phyloP scores from a whole-genome alignment of 176 grass and related monocot genomes.

The Oryza brachyantha region DNA sequence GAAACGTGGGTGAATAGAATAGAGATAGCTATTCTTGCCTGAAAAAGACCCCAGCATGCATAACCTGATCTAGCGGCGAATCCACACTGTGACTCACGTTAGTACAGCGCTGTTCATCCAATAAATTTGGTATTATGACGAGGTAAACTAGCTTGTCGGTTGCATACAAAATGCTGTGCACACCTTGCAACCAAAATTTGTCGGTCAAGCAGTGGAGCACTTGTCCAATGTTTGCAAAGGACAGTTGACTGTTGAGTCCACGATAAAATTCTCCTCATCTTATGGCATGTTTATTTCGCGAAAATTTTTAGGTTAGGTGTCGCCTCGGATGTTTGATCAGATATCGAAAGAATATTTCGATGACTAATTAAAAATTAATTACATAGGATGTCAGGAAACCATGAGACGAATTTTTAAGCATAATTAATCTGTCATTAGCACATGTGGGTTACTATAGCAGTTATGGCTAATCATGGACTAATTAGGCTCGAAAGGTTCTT shows the following conservation, averaged over 20 bases:
- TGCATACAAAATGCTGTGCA: background rate
- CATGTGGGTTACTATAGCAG: too few relatives aligned
- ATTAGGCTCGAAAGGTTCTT: too few relatives aligned
- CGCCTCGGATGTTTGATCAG: too few relatives aligned
- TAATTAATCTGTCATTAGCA: too few relatives aligned
- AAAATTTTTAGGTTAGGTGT: too few relatives aligned
- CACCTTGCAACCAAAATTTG: background rate
- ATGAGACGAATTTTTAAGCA: too few relatives aligned
- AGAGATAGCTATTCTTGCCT: background rate
- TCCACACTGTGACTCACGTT: background rate
- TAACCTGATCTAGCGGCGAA: background rate
- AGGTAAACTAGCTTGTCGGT: background rate
- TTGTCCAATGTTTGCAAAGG: background rate
- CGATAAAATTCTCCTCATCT: background rate
- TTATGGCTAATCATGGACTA: too few relatives aligned
- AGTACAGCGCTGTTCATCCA: background rate
- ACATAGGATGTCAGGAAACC: too few relatives aligned
- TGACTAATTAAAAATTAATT: too few relatives aligned
- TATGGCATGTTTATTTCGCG: too few relatives aligned
- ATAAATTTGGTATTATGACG: background rate
- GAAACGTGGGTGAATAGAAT: background rate
- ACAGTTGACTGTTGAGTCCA: background rate
- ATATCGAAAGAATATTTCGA: too few relatives aligned
- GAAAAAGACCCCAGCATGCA: background rate
- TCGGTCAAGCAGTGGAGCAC: background rate